Percentiles rank a stretch among this genome's conserved stretches.
These are phyloP conservation scores for Ganoderma multipileum DNA, from an alignment of 1,284 basidiomycete species.

Conservation along the genomic window DNA sequence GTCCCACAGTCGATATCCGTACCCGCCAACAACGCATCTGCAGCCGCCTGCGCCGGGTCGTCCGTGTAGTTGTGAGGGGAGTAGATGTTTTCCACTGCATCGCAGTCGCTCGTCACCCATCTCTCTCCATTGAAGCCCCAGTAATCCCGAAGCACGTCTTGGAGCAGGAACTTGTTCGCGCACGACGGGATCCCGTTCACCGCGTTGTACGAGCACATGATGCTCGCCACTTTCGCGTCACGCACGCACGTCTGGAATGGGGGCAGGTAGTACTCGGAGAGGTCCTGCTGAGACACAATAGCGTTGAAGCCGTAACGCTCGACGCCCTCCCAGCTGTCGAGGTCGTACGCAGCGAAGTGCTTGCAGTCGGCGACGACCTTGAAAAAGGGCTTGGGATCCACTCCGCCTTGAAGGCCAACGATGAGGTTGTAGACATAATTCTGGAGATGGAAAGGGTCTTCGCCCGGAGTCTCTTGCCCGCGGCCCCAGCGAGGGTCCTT, in stretches of 20 bases:
- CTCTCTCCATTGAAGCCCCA: slow-evolving; percentile 58
- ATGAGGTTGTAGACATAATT: slow-evolving; percentile 62
- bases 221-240: slow-evolving; percentile 62
- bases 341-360: slow-evolving; percentile 63
- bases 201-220: slow-evolving; percentile 69
- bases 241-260: slow-evolving; percentile 63
- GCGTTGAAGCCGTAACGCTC: slow-evolving; percentile 58
- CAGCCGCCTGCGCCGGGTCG: slow-evolving; percentile 52
- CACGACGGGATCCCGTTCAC: slow-evolving; percentile 65
- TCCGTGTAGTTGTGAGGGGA: slow-evolving; percentile 53
- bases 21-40: slow-evolving; percentile 58
- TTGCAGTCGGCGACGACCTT: slow-evolving; percentile 64
- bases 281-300: slow-evolving; percentile 56
- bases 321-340: slow-evolving; percentile 60
- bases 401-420: slow-evolving; percentile 60
- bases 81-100: slow-evolving; percentile 52
- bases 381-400: slow-evolving; percentile 56
- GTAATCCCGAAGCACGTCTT: slow-evolving; percentile 54
- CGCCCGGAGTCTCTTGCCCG: slow-evolving; percentile 52
- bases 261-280: slow-evolving; percentile 60
- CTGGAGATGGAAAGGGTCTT: slow-evolving; percentile 59
- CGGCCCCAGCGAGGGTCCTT: slow-evolving; percentile 68
- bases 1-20: slow-evolving; percentile 63
- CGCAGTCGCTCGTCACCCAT: slow-evolving; percentile 57
- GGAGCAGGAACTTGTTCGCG: slow-evolving; percentile 57